Percentiles rank a stretch among this genome's conserved stretches.
phyloP scores from a whole-genome alignment of 75 land plant species.

The Cunninghamia lanceolata region DNA sequence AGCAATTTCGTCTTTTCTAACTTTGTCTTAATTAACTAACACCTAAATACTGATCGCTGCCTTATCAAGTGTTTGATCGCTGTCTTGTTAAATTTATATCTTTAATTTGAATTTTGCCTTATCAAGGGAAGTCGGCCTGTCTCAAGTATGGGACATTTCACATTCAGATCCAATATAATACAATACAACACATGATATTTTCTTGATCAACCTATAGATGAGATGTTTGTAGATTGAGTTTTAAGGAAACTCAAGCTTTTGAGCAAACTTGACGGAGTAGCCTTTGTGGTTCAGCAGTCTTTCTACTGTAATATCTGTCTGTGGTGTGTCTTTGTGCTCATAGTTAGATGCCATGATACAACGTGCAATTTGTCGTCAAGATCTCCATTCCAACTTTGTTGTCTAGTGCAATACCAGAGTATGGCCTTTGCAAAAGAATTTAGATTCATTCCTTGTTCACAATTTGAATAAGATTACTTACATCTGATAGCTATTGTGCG shows the following conservation, averaged over 20 bases:
- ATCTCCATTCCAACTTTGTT: not conserved
- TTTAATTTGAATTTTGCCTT: too few relatives aligned
- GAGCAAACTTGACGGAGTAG: not conserved
- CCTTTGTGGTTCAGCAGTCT: not conserved
- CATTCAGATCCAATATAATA: not conserved
- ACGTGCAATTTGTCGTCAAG: not conserved
- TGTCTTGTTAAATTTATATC: too few relatives aligned
- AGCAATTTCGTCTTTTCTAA: too few relatives aligned
- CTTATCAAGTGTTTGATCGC: too few relatives aligned
- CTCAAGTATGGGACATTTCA: too few relatives aligned
- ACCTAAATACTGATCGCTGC: too few relatives aligned
- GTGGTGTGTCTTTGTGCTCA: not conserved
- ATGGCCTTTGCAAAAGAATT: not conserved
- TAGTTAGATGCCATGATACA: not conserved
- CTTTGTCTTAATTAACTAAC: too few relatives aligned
- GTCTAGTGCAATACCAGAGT: not conserved
- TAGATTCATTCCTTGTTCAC: not conserved
- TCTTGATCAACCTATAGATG: not conserved
- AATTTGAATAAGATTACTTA: not conserved
- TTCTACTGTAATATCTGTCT: not conserved
- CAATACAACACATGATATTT: too few relatives aligned
- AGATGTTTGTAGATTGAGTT: too few relatives aligned
- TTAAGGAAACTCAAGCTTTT: not conserved
- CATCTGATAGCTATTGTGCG: not conserved
- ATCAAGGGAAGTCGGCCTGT: too few relatives aligned